phyloP scores from a whole-genome alignment of 306 rosid species.

The Dalbergia cultrata region DNA sequence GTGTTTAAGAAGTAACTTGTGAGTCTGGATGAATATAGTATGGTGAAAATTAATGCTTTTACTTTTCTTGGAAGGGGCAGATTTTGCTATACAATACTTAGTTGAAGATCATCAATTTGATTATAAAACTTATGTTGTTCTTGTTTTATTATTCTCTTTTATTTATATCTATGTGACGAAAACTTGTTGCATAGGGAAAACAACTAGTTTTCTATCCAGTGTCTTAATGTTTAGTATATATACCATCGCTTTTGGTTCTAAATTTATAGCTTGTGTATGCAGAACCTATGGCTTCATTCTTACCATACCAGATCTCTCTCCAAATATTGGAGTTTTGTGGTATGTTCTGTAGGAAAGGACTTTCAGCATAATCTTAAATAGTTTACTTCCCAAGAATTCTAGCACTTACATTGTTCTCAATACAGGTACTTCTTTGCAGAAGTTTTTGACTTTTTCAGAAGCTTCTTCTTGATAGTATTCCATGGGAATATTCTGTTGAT shows the following conservation, averaged over 20 bases:
- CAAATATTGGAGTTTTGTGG: conserved; percentile 94
- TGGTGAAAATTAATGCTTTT: conserved; percentile 13
- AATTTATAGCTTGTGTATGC: conserved; percentile 57
- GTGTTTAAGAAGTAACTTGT: conserved; percentile 18
- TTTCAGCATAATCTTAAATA: conserved; percentile 21
- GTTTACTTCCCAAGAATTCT: conserved; percentile 34
- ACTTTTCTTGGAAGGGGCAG: not conserved
- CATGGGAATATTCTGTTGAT: conserved; percentile 85
- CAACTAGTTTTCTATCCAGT: conserved; percentile 32
- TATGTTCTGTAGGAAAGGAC: conserved; percentile 54
- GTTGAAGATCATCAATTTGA: conserved; percentile 35
- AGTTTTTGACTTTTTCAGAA: conserved; percentile 91
- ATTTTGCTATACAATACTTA: not conserved
- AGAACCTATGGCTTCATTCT: conserved; percentile 95
- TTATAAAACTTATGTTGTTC: conserved; percentile 3
- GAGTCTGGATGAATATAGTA: conserved; percentile 37
- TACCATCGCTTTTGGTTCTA: conserved; percentile 35
- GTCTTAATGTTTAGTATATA: conserved; percentile 6
- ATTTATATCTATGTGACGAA: conserved; percentile 7
- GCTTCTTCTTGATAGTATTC: conserved; percentile 88
- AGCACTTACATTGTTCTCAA: conserved; percentile 43
- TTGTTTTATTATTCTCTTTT: conserved; percentile 23
- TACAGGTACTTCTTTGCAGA: conserved; percentile 98
- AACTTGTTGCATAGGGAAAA: conserved; percentile 11
- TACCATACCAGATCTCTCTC: conserved; percentile 91